Percentiles rank a stretch among this genome's conserved stretches.
These are phyloP conservation scores for Dissophora globulifera DNA, from an alignment of 192 early-diverging fungal genomes.

Conservation along the genomic window DNA sequence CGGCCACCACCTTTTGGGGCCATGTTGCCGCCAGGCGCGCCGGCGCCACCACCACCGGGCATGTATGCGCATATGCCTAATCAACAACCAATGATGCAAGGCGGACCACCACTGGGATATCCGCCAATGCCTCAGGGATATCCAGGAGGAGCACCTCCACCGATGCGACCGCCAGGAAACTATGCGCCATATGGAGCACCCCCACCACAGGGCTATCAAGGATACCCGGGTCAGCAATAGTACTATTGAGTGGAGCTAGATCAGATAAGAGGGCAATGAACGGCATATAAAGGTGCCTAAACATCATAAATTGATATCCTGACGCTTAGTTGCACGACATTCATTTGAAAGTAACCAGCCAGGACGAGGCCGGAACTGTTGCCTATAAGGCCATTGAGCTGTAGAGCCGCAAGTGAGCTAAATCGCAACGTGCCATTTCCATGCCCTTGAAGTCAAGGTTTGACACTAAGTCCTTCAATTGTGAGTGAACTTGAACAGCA, in stretches of 20 bases:
- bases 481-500: constrained; percentile 68
- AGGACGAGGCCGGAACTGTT: constrained; percentile 85
- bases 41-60: constrained; percentile 27
- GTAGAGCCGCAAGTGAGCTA: constrained; percentile 76
- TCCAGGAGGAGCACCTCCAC: constrained; percentile 27
- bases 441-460: no score
- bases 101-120: constrained; percentile 28
- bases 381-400: constrained; percentile 87
- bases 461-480: no score
- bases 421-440: no score
- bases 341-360: constrained; percentile 80
- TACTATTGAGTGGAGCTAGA: no score
- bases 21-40: constrained; percentile 24
- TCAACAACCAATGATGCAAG: constrained; percentile 48
- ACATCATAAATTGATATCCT: no score
- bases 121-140: constrained; percentile 23
- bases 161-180: constrained; percentile 46
- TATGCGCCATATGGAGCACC: constrained; percentile 49
- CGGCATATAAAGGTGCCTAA: no score
- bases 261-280: no score
- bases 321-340: constrained; percentile 83
- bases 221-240: constrained; percentile 33
- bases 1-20: constrained; percentile 49
- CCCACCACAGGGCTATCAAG: constrained; percentile 39
- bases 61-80: constrained; percentile 49